A percentile compares a stretch with the other conserved stretches of the same genome.
Conservation (phyloP, 768 basidiomycete species). For the Baorangia bicolor region DNA sequence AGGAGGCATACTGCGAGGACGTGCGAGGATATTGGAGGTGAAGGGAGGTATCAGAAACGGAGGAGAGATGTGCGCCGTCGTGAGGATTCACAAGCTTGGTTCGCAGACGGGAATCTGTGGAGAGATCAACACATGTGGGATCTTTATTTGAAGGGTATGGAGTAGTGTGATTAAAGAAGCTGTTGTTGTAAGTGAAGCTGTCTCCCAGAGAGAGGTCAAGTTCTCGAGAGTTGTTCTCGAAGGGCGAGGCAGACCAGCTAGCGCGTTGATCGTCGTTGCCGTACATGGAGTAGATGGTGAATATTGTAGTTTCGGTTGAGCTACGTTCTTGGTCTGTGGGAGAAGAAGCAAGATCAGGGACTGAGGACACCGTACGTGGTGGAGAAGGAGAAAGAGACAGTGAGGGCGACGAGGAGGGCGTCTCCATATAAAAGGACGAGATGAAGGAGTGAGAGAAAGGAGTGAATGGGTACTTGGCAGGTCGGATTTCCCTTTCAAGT, state of each 20-base stretch:
- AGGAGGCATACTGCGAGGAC: slow-evolving; percentile 18
- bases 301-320: slow-evolving; percentile 73
- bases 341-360: background rate
- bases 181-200: slow-evolving; percentile 32
- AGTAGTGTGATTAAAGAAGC: slow-evolving; percentile 29
- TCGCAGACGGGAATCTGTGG: slow-evolving; percentile 24
- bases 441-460: background rate
- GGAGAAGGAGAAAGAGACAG: slow-evolving; percentile 31
- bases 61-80: slow-evolving; percentile 22
- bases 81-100: slow-evolving; percentile 22
- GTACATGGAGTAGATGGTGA: slow-evolving; percentile 88
- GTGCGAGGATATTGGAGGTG: slow-evolving; percentile 20
- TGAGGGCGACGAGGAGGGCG: slow-evolving; percentile 37
- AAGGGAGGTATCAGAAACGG: slow-evolving; percentile 27
- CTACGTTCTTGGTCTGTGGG: slow-evolving; percentile 43
- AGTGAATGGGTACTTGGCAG: background rate
- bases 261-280: slow-evolving; percentile 51
- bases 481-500: background rate
- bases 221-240: slow-evolving; percentile 39
- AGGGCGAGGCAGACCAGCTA: slow-evolving; percentile 47
- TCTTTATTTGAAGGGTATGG: slow-evolving; percentile 22
- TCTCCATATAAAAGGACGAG: slow-evolving; percentile 40
- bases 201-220: slow-evolving; percentile 35
- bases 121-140: slow-evolving; percentile 31
- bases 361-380: slow-evolving; percentile 30